phyloP scores from a whole-genome alignment of 176 grass and related monocot genomes.

The Juncus effusus region DNA sequence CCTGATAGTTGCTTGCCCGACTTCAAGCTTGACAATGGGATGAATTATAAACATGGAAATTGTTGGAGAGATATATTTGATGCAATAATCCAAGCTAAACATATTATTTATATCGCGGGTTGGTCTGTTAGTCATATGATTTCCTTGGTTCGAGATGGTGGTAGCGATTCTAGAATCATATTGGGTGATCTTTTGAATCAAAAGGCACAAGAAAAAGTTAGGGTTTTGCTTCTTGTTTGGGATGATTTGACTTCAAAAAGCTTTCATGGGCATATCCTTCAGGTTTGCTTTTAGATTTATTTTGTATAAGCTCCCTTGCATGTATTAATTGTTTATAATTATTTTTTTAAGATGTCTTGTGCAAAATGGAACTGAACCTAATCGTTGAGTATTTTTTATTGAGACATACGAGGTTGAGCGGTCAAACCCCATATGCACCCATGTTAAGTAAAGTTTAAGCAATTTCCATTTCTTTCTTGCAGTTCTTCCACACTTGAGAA shows the following conservation, averaged over 20 bases:
- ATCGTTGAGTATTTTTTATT: conserved; percentile 24
- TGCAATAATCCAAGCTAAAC: conserved; percentile 60
- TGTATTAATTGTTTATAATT: too few relatives aligned
- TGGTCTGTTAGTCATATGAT: conserved; percentile 79
- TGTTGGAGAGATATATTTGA: conserved; percentile 81
- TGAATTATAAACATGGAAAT: conserved; percentile 60
- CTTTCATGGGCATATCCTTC: conserved; percentile 46
- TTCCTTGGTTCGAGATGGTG: conserved; percentile 24
- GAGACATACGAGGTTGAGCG: background rate
- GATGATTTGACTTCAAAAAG: conserved; percentile 42
- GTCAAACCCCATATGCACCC: too few relatives aligned
- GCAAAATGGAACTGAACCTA: background rate
- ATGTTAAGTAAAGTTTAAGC: too few relatives aligned
- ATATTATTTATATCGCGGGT: conserved; percentile 69
- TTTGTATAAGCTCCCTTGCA: too few relatives aligned
- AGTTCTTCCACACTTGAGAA: too few relatives aligned
- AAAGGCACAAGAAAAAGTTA: conserved; percentile 67
- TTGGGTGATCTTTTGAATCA: conserved; percentile 67
- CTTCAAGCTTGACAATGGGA: conserved; percentile 54
- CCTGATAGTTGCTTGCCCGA: conserved; percentile 66
- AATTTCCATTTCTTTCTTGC: too few relatives aligned
- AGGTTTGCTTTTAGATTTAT: too few relatives aligned
- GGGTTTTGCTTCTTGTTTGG: conserved; percentile 76
- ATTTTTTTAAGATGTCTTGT: background rate
- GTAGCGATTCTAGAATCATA: conserved; percentile 23